These are phyloP conservation scores for Heliamphora exappendiculata DNA, from an alignment of 148 eudicot species.

Conservation along the genomic window DNA sequence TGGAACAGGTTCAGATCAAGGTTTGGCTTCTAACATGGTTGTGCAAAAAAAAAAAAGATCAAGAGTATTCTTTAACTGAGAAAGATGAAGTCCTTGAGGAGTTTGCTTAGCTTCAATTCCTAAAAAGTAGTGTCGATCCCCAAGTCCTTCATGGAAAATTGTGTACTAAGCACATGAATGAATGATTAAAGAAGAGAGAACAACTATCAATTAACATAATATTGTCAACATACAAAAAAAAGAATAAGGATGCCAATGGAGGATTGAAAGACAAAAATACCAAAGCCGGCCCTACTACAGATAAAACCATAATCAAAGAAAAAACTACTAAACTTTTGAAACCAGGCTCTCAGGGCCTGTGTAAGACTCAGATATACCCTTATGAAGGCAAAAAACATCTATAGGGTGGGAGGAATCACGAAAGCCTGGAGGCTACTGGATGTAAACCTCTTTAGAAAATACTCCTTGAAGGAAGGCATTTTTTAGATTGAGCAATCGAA, in stretches of 20 bases:
- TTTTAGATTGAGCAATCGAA: neutral
- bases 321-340: neutral
- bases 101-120: neutral
- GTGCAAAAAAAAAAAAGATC: neutral
- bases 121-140: neutral
- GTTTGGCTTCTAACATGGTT: neutral
- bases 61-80: neutral
- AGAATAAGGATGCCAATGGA: too few relatives aligned
- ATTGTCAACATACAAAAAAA: neutral
- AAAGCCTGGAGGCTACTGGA: neutral
- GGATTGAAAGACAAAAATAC: neutral
- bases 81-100: neutral
- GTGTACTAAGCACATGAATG: neutral
- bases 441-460: neutral
- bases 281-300: neutral
- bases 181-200: neutral
- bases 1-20: neutral
- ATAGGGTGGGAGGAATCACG: neutral
- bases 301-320: too few relatives aligned
- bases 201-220: too few relatives aligned
- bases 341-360: neutral
- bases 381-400: neutral
- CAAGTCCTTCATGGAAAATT: neutral
- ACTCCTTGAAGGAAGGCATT: neutral
- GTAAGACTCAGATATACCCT: neutral